phyloP scores from a whole-genome alignment of 441 rosid genomes.

The Geranium incanum region DNA sequence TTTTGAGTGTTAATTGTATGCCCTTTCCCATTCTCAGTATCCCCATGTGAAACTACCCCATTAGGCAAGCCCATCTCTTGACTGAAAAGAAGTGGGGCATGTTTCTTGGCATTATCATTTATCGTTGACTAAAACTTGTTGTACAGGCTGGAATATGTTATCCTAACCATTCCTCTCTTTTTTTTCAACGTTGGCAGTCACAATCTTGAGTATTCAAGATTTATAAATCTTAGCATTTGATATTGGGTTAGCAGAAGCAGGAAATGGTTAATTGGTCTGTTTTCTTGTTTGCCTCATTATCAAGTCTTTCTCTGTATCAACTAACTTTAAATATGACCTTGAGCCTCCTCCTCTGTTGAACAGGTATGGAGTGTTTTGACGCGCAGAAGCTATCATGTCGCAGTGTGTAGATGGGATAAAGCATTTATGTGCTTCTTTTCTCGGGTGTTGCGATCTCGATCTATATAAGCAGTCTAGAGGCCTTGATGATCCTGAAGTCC shows the following conservation, averaged over 20 bases:
- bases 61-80: neutral
- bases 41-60: neutral
- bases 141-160: neutral
- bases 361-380: conserved; percentile 81
- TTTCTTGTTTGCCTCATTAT: conserved; percentile 8
- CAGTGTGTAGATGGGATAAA: conserved; percentile 72
- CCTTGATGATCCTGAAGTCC: conserved; percentile 82
- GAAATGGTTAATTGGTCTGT: conserved; percentile 49
- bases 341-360: conserved; percentile 16
- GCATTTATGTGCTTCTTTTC: conserved; percentile 47
- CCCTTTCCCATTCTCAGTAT: neutral
- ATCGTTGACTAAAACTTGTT: neutral
- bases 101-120: neutral
- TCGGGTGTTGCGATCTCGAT: conserved; percentile 75
- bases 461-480: conserved; percentile 64
- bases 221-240: conserved; percentile 13
- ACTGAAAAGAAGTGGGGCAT: neutral
- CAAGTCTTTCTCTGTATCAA: conserved; percentile 6
- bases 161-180: neutral
- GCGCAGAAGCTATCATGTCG: conserved; percentile 60
- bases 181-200: neutral
- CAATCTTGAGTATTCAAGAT: conserved; percentile 4
- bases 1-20: neutral
- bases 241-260: conserved; percentile 20
- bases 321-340: neutral